A percentile compares a stretch with the other conserved stretches of the same genome.
Conservation (phyloP, 176 grass and related monocot genomes). For the Tuctoria greenei region DNA sequence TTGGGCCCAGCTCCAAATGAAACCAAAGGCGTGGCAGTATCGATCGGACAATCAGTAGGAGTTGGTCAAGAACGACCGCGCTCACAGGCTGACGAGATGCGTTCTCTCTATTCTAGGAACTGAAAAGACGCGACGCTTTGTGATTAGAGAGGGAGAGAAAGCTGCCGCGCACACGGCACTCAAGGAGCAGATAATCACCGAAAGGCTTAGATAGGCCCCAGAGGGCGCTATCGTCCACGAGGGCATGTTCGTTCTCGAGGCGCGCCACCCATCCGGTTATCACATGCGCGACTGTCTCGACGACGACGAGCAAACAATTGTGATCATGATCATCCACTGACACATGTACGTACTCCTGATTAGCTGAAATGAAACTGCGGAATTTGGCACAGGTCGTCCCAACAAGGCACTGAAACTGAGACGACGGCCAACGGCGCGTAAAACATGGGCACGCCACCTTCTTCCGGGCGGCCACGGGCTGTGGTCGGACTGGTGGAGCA, state of each 20-base stretch:
- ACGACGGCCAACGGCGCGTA: neutral
- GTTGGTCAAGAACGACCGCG: neutral
- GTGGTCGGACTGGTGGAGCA: neutral
- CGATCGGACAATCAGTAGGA: neutral
- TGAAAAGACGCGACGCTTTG: constrained; percentile 4
- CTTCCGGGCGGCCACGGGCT: neutral
- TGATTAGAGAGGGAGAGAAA: neutral
- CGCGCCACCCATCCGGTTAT: neutral
- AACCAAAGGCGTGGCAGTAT: neutral
- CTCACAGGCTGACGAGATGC: neutral
- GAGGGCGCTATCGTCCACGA: neutral
- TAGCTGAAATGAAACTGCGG: neutral
- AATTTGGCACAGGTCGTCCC: too few species aligned
- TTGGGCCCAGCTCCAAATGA: neutral
- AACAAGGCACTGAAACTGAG: neutral
- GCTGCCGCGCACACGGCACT: neutral
- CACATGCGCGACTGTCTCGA: neutral
- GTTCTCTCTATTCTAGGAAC: neutral
- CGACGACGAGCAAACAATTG: neutral
- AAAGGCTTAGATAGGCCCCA: neutral
- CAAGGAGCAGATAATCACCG: neutral
- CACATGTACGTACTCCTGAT: neutral
- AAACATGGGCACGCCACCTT: constrained; percentile 10
- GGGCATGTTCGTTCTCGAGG: constrained; percentile 48
- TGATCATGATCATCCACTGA: neutral